Evolutionary conservation across 768 basidiomycete species (phyloP).

Genomic region (Epithele typhae): DNA sequence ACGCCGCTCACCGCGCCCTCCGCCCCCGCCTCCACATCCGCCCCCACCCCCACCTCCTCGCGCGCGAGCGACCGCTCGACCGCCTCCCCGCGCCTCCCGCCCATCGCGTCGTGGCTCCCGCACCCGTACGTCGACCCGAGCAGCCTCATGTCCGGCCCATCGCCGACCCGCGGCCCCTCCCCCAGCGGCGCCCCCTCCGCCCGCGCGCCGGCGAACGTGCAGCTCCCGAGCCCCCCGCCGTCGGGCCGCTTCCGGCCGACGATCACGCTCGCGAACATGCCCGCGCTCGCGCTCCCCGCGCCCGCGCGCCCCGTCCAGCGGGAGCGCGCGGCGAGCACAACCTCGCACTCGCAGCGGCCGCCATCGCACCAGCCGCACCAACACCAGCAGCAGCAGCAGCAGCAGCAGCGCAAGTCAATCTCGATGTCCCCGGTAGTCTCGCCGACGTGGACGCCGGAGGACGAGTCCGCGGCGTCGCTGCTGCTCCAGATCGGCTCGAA

Average conservation of each 20-base stretch:
- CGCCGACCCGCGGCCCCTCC: constrained; percentile 1
- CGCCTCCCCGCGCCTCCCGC: constrained; percentile 45
- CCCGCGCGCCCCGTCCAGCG: constrained; percentile 43
- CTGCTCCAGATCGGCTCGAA: constrained; percentile 59
- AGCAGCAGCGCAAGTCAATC: constrained; percentile 19
- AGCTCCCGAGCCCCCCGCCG: constrained; percentile 34
- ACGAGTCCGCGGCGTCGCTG: constrained; percentile 66
- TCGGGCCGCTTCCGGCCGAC: constrained; percentile 27
- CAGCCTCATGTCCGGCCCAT: constrained; percentile 14
- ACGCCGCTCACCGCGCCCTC: constrained; percentile 7
- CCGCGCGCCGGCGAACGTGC: constrained; percentile 15
- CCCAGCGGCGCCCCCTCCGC: background rate
- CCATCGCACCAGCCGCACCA: constrained; percentile 7
- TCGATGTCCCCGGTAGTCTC: constrained; percentile 18
- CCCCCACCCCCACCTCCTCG: too few relatives aligned
- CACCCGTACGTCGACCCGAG: constrained; percentile 27
- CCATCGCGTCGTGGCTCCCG: constrained; percentile 68
- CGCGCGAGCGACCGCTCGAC: constrained; percentile 3
- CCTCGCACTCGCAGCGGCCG: constrained; percentile 7
- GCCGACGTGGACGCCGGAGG: constrained; percentile 49
- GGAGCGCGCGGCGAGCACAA: constrained; percentile 35
- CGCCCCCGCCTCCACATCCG: too few relatives aligned
- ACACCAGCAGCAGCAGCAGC: constrained; percentile 23
- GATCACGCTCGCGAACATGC: constrained; percentile 38
- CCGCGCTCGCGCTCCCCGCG: constrained; percentile 40